A percentile compares a stretch with the other conserved stretches of the same genome.
Evolutionary conservation across 2,329 filamentous ascomycete species (phyloP).

Genomic region (Calonectria honghensis): DNA sequence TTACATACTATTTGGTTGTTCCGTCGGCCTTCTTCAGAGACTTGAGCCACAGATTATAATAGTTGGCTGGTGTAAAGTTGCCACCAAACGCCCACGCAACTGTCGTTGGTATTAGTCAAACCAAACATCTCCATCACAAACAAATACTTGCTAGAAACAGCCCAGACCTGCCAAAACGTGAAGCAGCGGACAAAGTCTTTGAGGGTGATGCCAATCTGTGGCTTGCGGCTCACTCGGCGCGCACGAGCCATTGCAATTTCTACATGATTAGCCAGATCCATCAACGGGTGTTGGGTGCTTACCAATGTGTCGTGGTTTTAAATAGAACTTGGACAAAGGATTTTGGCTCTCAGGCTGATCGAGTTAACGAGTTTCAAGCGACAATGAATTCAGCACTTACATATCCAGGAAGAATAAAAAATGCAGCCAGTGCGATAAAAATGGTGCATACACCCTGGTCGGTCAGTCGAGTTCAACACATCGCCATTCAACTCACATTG

Average conservation of each 20-base stretch:
- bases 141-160: slow-evolving; percentile 4
- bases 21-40: slow-evolving; percentile 22
- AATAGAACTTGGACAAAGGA: slow-evolving; percentile 22
- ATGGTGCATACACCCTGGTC: slow-evolving; percentile 14
- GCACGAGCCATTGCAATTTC: slow-evolving; percentile 26
- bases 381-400: not conserved
- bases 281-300: not conserved
- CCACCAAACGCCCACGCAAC: slow-evolving; percentile 22
- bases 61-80: slow-evolving; percentile 27
- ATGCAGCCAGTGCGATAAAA: slow-evolving; percentile 14
- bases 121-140: not conserved
- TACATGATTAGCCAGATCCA: not conserved
- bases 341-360: slow-evolving; percentile 18
- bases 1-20: not conserved
- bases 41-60: slow-evolving; percentile 31
- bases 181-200: slow-evolving; percentile 18
- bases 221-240: slow-evolving; percentile 14
- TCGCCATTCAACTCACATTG: slow-evolving; percentile 19
- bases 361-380: not conserved
- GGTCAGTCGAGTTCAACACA: not conserved
- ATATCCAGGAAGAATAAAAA: slow-evolving; percentile 28
- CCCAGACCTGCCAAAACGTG: slow-evolving; percentile 23
- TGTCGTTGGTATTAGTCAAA: not conserved
- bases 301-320: slow-evolving; percentile 27
- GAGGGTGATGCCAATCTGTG: slow-evolving; percentile 22